A percentile compares a stretch with the other conserved stretches of the same genome.
Conservation (phyloP, 75 land plant genomes). For the Selaginella tamariscina region DNA sequence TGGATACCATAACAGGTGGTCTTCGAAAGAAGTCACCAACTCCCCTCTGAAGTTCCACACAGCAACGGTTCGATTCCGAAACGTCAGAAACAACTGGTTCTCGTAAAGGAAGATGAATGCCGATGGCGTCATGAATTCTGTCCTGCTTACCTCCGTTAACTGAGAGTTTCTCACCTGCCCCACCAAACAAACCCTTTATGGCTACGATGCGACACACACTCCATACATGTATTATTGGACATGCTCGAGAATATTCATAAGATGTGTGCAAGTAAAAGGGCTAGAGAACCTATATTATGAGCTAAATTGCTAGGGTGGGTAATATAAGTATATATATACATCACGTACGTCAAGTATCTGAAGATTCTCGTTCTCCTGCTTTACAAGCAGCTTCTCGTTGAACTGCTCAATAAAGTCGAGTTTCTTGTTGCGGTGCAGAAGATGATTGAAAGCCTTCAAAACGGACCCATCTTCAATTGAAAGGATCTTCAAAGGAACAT, state of each 20-base stretch:
- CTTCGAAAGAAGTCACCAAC: constrained; percentile 97
- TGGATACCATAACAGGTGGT: constrained; percentile 94
- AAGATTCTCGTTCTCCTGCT: constrained; percentile 97
- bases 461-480: constrained; percentile 97
- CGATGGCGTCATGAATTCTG: constrained; percentile 93
- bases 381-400: constrained; percentile 98
- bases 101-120: constrained; percentile 93
- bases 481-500: constrained; percentile 86
- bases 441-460: constrained; percentile 71
- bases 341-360: constrained; percentile 91
- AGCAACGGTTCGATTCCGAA: constrained; percentile 79
- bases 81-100: constrained; percentile 84
- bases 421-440: constrained; percentile 84
- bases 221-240: no score
- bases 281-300: no score
- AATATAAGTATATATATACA: no score
- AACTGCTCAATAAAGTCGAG: constrained; percentile 96
- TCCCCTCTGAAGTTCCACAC: constrained; percentile 98
- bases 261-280: no score
- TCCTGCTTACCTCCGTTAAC: constrained; percentile 79
- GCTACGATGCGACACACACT: background rate
- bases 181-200: background rate
- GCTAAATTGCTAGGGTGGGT: no score
- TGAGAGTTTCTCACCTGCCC: constrained; percentile 74
- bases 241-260: no score